Evolutionary conservation across 2,329 filamentous ascomycete genomes (phyloP).

Genomic region (Penicillium griseofulvum): DNA sequence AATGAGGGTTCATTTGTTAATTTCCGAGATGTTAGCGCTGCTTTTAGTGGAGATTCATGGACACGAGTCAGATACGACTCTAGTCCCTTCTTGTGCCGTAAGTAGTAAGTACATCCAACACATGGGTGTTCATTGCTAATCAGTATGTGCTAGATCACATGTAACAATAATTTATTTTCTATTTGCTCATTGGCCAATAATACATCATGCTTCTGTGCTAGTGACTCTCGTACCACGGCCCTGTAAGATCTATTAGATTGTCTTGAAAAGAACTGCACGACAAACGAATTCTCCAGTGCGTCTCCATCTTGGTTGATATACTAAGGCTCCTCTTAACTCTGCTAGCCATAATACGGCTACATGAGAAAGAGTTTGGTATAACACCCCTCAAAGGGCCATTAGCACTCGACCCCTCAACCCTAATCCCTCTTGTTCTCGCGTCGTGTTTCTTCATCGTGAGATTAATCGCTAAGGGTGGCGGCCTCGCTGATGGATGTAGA

Average conservation of each 20-base stretch:
- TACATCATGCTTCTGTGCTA: slow-evolving; percentile 14
- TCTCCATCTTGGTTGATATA: neutral
- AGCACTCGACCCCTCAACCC: neutral
- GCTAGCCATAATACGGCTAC: slow-evolving; percentile 12
- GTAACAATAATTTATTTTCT: slow-evolving; percentile 7
- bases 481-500: slow-evolving; percentile 21
- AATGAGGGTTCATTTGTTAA: slow-evolving; percentile 6
- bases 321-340: neutral
- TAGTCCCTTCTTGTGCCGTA: slow-evolving; percentile 14
- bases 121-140: neutral
- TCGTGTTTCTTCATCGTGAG: slow-evolving; percentile 16
- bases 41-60: slow-evolving; percentile 2
- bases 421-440: slow-evolving; percentile 17
- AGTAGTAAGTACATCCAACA: neutral
- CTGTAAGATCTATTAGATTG: slow-evolving; percentile 11
- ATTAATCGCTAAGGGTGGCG: slow-evolving; percentile 13
- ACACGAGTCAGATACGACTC: neutral
- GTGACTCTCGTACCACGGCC: neutral
- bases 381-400: slow-evolving; percentile 4
- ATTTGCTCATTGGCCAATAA: slow-evolving; percentile 12
- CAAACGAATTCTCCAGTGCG: slow-evolving; percentile 17
- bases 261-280: slow-evolving; percentile 10
- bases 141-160: neutral
- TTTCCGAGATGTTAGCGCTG: slow-evolving; percentile 8
- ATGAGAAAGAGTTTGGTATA: slow-evolving; percentile 15